Percentiles rank a stretch among this genome's conserved stretches.
phyloP scores from a whole-genome alignment of 1,139 yeast species.

The Blastobotrys arbuscula region DNA sequence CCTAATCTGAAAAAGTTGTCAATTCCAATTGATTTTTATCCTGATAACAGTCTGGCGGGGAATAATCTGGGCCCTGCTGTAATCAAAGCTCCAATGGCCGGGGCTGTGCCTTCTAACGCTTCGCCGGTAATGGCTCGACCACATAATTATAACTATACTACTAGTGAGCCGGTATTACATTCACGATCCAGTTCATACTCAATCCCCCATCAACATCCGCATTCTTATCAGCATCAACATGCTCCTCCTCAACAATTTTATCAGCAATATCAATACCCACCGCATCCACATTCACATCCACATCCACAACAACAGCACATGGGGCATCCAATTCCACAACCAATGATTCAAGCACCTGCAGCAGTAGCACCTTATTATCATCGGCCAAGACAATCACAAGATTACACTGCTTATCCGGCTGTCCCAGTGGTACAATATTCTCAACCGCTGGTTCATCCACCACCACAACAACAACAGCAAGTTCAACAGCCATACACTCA shows the following conservation, averaged over 20 bases:
- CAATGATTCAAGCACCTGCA: not conserved
- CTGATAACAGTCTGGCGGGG: conserved; percentile 31
- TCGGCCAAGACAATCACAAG: not conserved
- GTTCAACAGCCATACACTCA: not conserved
- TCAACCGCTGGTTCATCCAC: too few relatives aligned
- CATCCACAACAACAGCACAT: not conserved
- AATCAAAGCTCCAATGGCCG: conserved; percentile 17
- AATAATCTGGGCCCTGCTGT: conserved; percentile 27
- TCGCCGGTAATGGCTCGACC: not conserved
- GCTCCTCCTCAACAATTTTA: not conserved
- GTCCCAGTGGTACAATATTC: too few relatives aligned
- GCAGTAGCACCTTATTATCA: not conserved
- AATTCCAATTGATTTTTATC: conserved; percentile 38
- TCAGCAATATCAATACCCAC: not conserved
- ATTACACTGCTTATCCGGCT: not conserved
- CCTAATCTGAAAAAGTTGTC: conserved; percentile 33
- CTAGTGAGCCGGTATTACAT: not conserved
- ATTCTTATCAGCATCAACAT: not conserved
- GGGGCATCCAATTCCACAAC: not conserved
- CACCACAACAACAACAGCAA: not conserved
- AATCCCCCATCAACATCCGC: not conserved
- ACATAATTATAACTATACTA: conserved; percentile 1
- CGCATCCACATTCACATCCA: not conserved
- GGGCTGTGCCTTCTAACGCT: not conserved
- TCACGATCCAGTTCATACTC: not conserved